These are phyloP conservation scores for Digitaria exilis DNA, from an alignment of 202 grass and related monocot genomes.

Conservation along the genomic window DNA sequence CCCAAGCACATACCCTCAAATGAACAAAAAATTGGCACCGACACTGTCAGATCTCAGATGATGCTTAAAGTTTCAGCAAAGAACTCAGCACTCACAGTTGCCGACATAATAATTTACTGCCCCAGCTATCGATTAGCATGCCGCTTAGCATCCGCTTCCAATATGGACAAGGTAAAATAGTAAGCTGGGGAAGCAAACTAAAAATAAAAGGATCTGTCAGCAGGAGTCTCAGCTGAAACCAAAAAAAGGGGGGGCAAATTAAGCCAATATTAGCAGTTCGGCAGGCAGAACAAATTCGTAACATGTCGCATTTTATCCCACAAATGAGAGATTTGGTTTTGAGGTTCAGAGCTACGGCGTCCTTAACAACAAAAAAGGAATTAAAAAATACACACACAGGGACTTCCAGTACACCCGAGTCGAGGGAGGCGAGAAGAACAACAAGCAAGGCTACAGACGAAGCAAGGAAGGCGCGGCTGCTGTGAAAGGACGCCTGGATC, in stretches of 20 bases:
- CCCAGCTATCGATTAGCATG: neutral
- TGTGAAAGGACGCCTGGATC: constrained; percentile 29
- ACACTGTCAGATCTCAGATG: constrained; percentile 54
- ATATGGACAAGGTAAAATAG: neutral
- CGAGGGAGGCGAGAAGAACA: neutral
- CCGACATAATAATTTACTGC: constrained; percentile 40
- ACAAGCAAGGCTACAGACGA: neutral
- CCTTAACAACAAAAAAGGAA: neutral
- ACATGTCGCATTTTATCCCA: neutral
- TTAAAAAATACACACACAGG: neutral
- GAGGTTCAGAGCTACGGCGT: neutral
- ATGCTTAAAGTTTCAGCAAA: constrained; percentile 48
- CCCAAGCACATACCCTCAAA: neutral
- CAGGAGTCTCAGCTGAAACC: neutral
- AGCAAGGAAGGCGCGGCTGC: neutral
- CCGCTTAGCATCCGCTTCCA: neutral
- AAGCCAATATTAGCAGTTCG: neutral
- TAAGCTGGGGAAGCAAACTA: neutral
- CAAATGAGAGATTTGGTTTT: neutral
- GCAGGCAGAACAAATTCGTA: neutral
- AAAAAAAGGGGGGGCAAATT: neutral
- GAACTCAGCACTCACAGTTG: constrained; percentile 17
- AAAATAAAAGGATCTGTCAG: neutral
- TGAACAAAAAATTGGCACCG: constrained; percentile 31
- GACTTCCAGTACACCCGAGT: neutral